Evolutionary conservation across 441 rosid species (phyloP), one percentile per base, ranked within the genome.

Genomic region (Populus hybrid): DNA sequence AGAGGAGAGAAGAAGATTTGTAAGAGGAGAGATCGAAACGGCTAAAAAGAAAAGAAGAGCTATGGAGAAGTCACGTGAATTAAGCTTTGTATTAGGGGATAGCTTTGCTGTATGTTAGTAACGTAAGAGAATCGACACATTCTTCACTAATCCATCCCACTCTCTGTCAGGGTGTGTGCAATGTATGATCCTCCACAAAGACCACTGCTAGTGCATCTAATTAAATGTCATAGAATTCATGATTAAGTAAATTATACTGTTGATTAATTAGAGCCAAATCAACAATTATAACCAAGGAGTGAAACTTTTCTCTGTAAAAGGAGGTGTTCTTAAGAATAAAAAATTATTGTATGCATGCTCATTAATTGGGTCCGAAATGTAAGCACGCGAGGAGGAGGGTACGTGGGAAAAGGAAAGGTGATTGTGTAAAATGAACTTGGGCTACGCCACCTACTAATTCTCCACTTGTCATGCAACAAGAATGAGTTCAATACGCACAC

Each of bases 381-480:
- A 45, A 56, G 73, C 50, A 83, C 84, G 81, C 84, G 68, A 72
- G 18, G 77, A 71, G n/a, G 14, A 20, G 71, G 71, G 75, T 72
- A 71, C 72, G 87, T 82, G 77, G 35, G 73, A 72, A 2, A 56
- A 70, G 45, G 67, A 72, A 63, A 12, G 74, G 75, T 64, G 42
- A 75, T 36, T 79, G 80, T 53, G 74, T 77, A 78, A 77, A 87
- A 82, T 88, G 92, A 86, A 79, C 73, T 86, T 79, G 67, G 64
- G 97, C 78, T 73, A 84, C 82, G 90, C 86, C 78, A 91, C 93
- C 95, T 80, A 85, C 84, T 82, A 84, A 79, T 71, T 64, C 76
- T 84, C 86, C 91, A 91, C 86, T 89, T 88, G 97, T 90, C 97
- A 92, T 87, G 90, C 89, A 82, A 83, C 82, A 76, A 82, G 79